Percentiles rank a stretch among this genome's conserved stretches.
These are phyloP conservation scores for Calendula officinalis DNA, from an alignment of 129 eudicot genomes.

Conservation along the genomic window DNA sequence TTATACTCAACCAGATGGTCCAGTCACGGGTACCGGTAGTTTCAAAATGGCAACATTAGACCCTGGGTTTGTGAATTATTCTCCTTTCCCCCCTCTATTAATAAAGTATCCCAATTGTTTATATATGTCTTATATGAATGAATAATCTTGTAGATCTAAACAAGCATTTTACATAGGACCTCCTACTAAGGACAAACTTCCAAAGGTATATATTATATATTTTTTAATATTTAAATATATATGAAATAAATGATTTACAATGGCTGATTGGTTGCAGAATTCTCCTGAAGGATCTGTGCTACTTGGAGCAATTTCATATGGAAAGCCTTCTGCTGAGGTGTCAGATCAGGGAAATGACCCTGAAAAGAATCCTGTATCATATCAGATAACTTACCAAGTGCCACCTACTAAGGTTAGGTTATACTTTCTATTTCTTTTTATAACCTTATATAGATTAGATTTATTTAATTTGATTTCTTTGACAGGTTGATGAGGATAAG, in stretches of 20 bases:
- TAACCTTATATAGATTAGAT: neutral
- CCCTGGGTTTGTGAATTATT: conserved; percentile 99
- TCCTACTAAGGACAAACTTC: conserved; percentile 82
- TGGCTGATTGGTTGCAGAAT: conserved; percentile 51
- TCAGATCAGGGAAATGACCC: conserved; percentile 57
- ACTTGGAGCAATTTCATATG: conserved; percentile 86
- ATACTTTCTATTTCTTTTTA: neutral
- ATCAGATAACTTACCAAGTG: conserved; percentile 68
- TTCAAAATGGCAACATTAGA: conserved; percentile 64
- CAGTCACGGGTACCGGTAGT: conserved; percentile 71
- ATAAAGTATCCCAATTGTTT: neutral
- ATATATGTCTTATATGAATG: conserved; percentile 10
- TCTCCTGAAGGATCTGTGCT: conserved; percentile 77
- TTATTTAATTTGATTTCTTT: conserved; percentile 14
- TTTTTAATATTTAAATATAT: neutral
- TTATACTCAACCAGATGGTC: conserved; percentile 92
- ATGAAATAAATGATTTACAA: conserved; percentile 12
- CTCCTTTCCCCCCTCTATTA: neutral
- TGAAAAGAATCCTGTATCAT: conserved; percentile 74
- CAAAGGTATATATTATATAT: conserved; percentile 57
- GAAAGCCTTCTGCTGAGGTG: conserved; percentile 62
- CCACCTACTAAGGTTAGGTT: conserved; percentile 78
- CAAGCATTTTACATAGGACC: conserved; percentile 96
- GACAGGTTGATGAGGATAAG: conserved; percentile 81
- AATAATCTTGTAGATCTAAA: conserved; percentile 49